Evolutionary conservation across 2,329 filamentous ascomycete genomes (phyloP), one percentile per base, ranked within the genome.

Genomic region (Diaporthe nobilis): DNA sequence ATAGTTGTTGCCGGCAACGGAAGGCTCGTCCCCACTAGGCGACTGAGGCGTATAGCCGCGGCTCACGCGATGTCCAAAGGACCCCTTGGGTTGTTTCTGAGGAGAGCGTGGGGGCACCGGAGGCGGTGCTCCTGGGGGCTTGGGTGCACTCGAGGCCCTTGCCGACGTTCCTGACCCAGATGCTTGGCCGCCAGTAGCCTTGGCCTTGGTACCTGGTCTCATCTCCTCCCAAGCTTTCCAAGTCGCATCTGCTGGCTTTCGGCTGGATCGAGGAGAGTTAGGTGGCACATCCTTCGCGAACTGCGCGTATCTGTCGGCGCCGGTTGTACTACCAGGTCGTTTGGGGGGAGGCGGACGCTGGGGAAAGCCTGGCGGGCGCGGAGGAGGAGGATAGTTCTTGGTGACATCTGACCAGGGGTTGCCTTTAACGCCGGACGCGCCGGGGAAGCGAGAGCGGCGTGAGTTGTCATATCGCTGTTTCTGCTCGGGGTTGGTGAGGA

Each of bases 331-430:
- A 7, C 70, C 51, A 39, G 77, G 79, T 17, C 80, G 80, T 3
- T 79, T 74, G 9, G 81, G 78, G 75, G 78, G 77, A 13, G 77
- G 77, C 34, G 78, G 75, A 39, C 81, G 80, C 37, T 79, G 79
- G 2, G 83, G 82, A 10, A 77, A 76, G 49, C 76, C 73, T 28
- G 75, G 75, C 13, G 74, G 75, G 15, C 85, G 83, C 31, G 88
- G 88, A 31, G 90, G 90, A 15, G 87, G 84, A 20, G 88, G 88
- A 76, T 86, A 92, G 68, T 88, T 84, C 34, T 86, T 84, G 51
- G 83, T 84, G 7, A 85, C 86, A 79, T 90, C 85, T 73, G 86
- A 83, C 88, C 89, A 92, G 1, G 90, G 90, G 78, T 92, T 92
- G 20, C 90, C 90, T 77, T 82, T 87, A 44, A 91, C 88, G 13